Conservation (phyloP, 805 yeast species). For the Candida adriatica region DNA sequence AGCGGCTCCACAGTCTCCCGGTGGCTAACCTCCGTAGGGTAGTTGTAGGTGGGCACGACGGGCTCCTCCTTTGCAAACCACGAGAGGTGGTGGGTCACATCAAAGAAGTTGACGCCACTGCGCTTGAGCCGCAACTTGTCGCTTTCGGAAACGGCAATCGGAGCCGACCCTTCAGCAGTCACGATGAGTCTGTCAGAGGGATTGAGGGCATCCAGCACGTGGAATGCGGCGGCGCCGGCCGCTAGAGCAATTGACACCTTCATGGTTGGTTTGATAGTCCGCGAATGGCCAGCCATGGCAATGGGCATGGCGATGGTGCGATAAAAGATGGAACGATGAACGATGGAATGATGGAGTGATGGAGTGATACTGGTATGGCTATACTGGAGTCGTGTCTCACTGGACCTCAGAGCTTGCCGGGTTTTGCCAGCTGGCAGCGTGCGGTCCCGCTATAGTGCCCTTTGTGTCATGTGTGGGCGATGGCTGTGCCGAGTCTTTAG, state of each 20-base stretch:
- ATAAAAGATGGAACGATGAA: too few relatives aligned
- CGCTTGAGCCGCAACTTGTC: conserved; percentile 39
- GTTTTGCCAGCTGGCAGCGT: too few relatives aligned
- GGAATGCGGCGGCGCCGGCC: background rate
- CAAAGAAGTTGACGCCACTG: conserved; percentile 51
- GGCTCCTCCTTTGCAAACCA: conserved; percentile 18
- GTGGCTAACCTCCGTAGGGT: conserved; percentile 43
- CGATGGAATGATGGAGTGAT: too few relatives aligned
- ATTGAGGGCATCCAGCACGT: background rate
- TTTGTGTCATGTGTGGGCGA: too few relatives aligned
- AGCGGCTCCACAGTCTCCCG: conserved; percentile 28
- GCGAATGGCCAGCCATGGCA: too few relatives aligned
- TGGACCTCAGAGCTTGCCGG: too few relatives aligned
- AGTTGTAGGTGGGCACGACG: conserved; percentile 30
- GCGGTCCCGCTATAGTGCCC: too few relatives aligned
- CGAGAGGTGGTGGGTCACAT: conserved; percentile 42
- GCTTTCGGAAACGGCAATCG: conserved; percentile 30
- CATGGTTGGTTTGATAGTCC: background rate
- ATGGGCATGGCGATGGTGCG: too few relatives aligned
- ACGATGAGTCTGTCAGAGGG: conserved; percentile 10
- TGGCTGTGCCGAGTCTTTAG: too few relatives aligned
- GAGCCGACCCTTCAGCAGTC: conserved; percentile 13
- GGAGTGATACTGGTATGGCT: too few relatives aligned
- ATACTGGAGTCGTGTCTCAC: too few relatives aligned
- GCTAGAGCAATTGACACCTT: background rate